Conservation (phyloP, 306 rosid species). For the Quercus dentata region DNA sequence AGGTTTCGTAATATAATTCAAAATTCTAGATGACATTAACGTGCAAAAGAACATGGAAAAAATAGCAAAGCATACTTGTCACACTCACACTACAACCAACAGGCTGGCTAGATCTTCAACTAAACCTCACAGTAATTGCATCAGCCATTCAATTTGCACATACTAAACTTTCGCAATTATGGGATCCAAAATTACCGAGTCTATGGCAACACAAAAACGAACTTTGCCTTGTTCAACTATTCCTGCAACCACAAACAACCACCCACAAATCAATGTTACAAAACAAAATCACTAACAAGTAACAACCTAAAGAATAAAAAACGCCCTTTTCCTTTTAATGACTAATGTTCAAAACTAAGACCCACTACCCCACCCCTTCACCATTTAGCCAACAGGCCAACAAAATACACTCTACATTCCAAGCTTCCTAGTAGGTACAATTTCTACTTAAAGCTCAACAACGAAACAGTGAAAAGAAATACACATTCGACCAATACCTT, state of each 20-base stretch:
- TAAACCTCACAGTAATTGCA: slow-evolving; percentile 7
- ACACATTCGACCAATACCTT: slow-evolving; percentile 42
- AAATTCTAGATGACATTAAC: neutral
- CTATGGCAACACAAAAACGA: slow-evolving; percentile 68
- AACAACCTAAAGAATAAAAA: neutral
- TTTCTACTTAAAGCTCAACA: neutral
- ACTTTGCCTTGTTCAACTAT: slow-evolving; percentile 56
- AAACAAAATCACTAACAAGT: neutral
- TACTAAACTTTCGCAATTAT: neutral
- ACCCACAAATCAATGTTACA: neutral
- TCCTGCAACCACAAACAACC: slow-evolving; percentile 41
- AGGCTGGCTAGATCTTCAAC: slow-evolving; percentile 17
- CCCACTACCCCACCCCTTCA: neutral
- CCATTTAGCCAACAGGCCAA: neutral
- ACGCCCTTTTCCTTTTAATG: neutral
- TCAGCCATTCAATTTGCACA: neutral
- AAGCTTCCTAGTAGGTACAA: neutral
- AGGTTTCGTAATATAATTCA: slow-evolving; percentile 1
- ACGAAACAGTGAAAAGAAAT: neutral
- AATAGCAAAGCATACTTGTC: neutral
- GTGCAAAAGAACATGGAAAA: neutral
- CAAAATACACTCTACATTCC: neutral
- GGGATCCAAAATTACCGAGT: slow-evolving; percentile 51
- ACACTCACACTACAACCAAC: slow-evolving; percentile 2
- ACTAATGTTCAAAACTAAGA: neutral